Conservation (phyloP, 768 basidiomycete genomes). For the Mycena pura region DNA sequence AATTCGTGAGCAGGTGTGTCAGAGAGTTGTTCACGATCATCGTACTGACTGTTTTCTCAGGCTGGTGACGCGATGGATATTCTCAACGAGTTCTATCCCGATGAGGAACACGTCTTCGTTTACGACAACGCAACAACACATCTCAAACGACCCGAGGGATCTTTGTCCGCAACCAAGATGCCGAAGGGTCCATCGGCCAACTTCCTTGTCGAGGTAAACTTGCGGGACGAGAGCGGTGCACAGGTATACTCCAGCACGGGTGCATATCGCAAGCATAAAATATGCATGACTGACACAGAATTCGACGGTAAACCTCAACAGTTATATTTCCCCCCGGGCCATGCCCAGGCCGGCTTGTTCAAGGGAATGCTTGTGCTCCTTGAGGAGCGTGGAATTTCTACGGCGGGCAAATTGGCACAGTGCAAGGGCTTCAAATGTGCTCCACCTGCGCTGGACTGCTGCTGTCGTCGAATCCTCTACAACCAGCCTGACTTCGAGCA, state of each 20-base stretch:
- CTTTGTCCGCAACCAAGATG: slow-evolving; percentile 32
- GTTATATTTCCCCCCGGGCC: slow-evolving; percentile 27
- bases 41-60: not conserved
- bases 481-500: slow-evolving; percentile 38
- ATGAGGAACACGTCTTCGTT: slow-evolving; percentile 26
- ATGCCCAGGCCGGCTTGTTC: slow-evolving; percentile 15
- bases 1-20: slow-evolving; percentile 4
- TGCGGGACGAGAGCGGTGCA: not conserved
- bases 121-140: slow-evolving; percentile 14
- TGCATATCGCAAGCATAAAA: not conserved
- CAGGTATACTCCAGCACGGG: not conserved
- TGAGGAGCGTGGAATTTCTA: slow-evolving; percentile 17
- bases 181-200: slow-evolving; percentile 17
- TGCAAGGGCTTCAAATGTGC: slow-evolving; percentile 27
- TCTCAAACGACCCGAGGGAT: slow-evolving; percentile 29
- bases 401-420: not conserved
- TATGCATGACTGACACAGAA: slow-evolving; percentile 16
- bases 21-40: not conserved
- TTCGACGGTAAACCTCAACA: slow-evolving; percentile 27
- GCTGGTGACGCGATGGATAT: slow-evolving; percentile 30
- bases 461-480: not conserved
- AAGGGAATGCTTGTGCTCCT: slow-evolving; percentile 29
- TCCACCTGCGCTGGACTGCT: slow-evolving; percentile 33
- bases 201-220: not conserved
- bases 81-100: slow-evolving; percentile 30